Evolutionary conservation across 2,329 filamentous ascomycete species (phyloP).

Genomic region (Nothophoma quercina): DNA sequence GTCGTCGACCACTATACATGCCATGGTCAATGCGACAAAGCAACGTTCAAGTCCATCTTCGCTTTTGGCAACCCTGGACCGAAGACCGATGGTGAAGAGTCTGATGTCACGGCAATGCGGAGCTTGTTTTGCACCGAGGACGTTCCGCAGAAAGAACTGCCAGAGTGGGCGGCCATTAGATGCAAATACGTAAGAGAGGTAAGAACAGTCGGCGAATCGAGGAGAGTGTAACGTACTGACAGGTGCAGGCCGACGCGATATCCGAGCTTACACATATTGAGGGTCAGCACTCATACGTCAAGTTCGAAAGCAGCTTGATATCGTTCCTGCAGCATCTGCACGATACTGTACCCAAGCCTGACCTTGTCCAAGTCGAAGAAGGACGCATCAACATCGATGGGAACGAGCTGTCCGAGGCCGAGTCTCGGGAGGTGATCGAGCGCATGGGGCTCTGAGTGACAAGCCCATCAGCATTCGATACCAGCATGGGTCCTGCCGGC

Average conservation of each 20-base stretch:
- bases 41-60: constrained; percentile 54
- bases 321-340: constrained; percentile 55
- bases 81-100: constrained; percentile 31
- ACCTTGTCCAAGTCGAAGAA: constrained; percentile 61
- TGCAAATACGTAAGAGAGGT: constrained; percentile 43
- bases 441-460: constrained; percentile 39
- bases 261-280: constrained; percentile 32
- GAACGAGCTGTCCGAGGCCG: constrained; percentile 39
- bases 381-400: constrained; percentile 50
- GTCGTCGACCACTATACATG: constrained; percentile 58
- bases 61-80: constrained; percentile 52
- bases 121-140: constrained; percentile 47
- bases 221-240: constrained; percentile 1
- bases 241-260: background rate
- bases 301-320: constrained; percentile 52
- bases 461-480: no score
- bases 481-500: no score
- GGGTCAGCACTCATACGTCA: constrained; percentile 41
- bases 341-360: constrained; percentile 53
- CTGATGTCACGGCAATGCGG: constrained; percentile 42
- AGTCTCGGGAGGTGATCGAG: constrained; percentile 43
- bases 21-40: constrained; percentile 46
- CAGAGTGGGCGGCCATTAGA: constrained; percentile 50
- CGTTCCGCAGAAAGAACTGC: constrained; percentile 34
- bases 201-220: background rate